Conservation (phyloP, 768 basidiomycete species). For the Suillus brevipes region DNA sequence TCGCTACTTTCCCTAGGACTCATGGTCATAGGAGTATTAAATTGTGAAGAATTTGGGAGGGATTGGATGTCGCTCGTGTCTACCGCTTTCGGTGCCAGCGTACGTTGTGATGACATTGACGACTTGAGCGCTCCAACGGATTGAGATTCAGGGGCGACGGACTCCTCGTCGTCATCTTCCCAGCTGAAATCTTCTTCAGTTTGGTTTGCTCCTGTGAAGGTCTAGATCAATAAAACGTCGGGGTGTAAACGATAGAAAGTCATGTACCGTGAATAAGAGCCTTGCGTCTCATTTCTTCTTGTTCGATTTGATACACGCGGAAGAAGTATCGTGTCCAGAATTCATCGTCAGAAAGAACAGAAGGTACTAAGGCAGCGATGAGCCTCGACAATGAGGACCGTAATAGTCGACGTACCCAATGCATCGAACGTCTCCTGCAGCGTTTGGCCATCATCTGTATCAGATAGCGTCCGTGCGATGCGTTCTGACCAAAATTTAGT, state of each 20-base stretch:
- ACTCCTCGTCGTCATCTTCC: slow-evolving; percentile 90
- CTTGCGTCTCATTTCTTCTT: slow-evolving; percentile 79
- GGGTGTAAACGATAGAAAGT: neutral
- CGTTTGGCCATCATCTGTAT: slow-evolving; percentile 50
- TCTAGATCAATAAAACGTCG: slow-evolving; percentile 8
- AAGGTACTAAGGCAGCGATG: slow-evolving; percentile 56
- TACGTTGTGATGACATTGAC: slow-evolving; percentile 25
- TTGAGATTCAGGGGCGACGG: slow-evolving; percentile 19
- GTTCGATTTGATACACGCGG: slow-evolving; percentile 75
- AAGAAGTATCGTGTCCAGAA: slow-evolving; percentile 95
- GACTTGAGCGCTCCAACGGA: slow-evolving; percentile 11
- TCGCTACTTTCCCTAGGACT: slow-evolving; percentile 62
- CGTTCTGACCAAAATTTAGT: slow-evolving; percentile 54
- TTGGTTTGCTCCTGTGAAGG: slow-evolving; percentile 51
- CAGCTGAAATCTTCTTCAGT: slow-evolving; percentile 89
- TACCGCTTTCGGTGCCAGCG: slow-evolving; percentile 23
- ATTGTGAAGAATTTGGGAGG: slow-evolving; percentile 32
- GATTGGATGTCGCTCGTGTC: slow-evolving; percentile 22
- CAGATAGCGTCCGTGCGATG: slow-evolving; percentile 49
- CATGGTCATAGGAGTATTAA: slow-evolving; percentile 35
- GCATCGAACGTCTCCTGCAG: slow-evolving; percentile 53
- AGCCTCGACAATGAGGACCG: neutral
- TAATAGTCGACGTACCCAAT: slow-evolving; percentile 51
- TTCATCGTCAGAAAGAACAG: slow-evolving; percentile 54
- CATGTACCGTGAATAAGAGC: slow-evolving; percentile 67